Evolutionary conservation across 2,329 filamentous ascomycete genomes (phyloP).

Genomic region (Podosphaera fusca): DNA sequence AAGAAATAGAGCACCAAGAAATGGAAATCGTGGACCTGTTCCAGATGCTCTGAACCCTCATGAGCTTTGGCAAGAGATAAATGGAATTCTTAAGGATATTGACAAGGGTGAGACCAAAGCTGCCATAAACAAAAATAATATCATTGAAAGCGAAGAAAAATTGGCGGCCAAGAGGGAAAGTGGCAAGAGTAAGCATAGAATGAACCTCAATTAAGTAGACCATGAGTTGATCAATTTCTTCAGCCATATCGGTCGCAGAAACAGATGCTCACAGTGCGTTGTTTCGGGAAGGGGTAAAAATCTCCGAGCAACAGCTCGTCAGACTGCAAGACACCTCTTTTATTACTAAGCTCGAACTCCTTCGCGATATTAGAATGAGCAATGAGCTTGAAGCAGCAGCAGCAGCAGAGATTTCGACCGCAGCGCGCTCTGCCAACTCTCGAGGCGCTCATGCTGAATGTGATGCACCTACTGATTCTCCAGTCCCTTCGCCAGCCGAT

Average conservation of each 20-base stretch:
- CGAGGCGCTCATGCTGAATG: conserved; percentile 11
- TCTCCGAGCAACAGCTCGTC: conserved; percentile 2
- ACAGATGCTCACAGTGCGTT: conserved; percentile 1
- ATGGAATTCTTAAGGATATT: not conserved
- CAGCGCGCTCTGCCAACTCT: conserved; percentile 9
- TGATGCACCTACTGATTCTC: conserved; percentile 15
- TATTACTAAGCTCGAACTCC: conserved; percentile 1
- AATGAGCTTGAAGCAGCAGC: conserved; percentile 1
- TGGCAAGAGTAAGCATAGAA: conserved; percentile 1
- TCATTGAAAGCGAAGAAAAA: not conserved
- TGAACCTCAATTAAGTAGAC: not conserved
- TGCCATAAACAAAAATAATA: not conserved
- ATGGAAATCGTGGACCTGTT: conserved; percentile 1
- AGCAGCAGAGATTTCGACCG: conserved; percentile 4
- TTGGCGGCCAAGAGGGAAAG: not conserved
- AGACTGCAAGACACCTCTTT: conserved; percentile 1
- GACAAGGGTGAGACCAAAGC: not conserved
- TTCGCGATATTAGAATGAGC: conserved; percentile 1
- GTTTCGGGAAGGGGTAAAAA: conserved; percentile 1
- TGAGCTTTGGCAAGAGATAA: conserved; percentile 2
- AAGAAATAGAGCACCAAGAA: conserved; percentile 1
- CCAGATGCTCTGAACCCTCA: conserved; percentile 1
- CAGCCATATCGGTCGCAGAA: conserved; percentile 1
- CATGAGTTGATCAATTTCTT: not conserved
- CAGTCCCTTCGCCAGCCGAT: conserved; percentile 13